These are phyloP conservation scores for Myxozyma neotropica DNA, from an alignment of 805 yeast species.

Conservation along the genomic window DNA sequence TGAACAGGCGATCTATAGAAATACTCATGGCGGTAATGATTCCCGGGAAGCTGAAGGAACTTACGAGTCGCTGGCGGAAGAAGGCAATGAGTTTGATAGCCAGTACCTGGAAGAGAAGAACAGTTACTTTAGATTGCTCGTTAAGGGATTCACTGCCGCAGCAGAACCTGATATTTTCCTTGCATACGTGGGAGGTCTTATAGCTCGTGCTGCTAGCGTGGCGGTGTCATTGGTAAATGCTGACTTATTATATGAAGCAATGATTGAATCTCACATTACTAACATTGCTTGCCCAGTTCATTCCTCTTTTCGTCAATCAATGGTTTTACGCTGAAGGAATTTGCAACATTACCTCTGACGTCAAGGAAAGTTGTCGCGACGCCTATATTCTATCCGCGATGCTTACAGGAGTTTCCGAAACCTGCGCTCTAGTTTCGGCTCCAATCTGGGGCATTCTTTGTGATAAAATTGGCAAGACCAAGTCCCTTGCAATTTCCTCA, in stretches of 20 bases:
- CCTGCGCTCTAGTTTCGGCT: conserved; percentile 58
- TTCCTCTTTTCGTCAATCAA: conserved; percentile 64
- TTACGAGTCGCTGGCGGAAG: conserved; percentile 34
- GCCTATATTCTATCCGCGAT: conserved; percentile 69
- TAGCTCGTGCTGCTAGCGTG: conserved; percentile 65
- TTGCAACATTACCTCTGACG: conserved; percentile 44
- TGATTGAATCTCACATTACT: too few species aligned
- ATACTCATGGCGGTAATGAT: conserved; percentile 36
- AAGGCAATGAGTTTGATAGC: conserved; percentile 25
- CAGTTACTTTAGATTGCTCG: conserved; percentile 48
- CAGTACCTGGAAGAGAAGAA: conserved; percentile 24
- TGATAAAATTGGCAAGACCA: conserved; percentile 50
- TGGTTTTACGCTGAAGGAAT: conserved; percentile 55
- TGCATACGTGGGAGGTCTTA: conserved; percentile 63
- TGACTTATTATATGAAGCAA: too few species aligned
- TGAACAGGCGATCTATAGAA: background rate
- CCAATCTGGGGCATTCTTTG: conserved; percentile 66
- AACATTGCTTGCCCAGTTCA: too few species aligned
- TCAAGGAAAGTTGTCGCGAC: conserved; percentile 54
- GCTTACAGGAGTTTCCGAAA: conserved; percentile 66
- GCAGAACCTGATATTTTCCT: conserved; percentile 50
- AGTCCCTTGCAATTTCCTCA: conserved; percentile 47
- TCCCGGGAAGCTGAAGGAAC: conserved; percentile 39
- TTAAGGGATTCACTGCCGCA: conserved; percentile 54
- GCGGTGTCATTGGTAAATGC: conserved; percentile 35